A percentile compares a stretch with the other conserved stretches of the same genome.
Conservation (phyloP, 768 basidiomycete species). For the Cyclocybe aegerita region DNA sequence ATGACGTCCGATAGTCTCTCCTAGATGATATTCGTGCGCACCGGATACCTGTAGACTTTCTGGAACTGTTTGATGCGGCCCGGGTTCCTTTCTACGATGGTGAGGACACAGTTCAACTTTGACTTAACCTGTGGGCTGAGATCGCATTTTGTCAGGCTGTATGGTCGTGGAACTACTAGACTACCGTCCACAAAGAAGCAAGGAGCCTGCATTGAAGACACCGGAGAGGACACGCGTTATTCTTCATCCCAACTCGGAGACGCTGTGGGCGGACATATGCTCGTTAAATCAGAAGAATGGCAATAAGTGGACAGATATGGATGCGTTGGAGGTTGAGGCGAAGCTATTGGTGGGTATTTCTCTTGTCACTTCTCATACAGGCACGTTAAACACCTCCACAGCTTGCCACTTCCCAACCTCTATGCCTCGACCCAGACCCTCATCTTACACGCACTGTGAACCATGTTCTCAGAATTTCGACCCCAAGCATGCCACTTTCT, state of each 20-base stretch:
- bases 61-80: constrained; percentile 75
- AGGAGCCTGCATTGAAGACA: constrained; percentile 56
- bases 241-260: constrained; percentile 76
- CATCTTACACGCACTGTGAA: constrained; percentile 77
- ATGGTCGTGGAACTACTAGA: constrained; percentile 85
- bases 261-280: constrained; percentile 79
- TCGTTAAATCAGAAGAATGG: constrained; percentile 59
- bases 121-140: too few relatives aligned
- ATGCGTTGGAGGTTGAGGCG: constrained; percentile 74
- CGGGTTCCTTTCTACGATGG: constrained; percentile 84
- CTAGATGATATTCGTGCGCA: constrained; percentile 83
- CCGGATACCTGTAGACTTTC: constrained; percentile 83
- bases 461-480: constrained; percentile 68
- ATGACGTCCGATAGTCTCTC: too few relatives aligned
- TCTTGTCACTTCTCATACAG: constrained; percentile 3
- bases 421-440: constrained; percentile 80
- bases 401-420: constrained; percentile 72
- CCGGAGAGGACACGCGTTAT: constrained; percentile 70
- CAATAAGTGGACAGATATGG: constrained; percentile 64
- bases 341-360: constrained; percentile 59
- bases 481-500: constrained; percentile 69
- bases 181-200: constrained; percentile 59
- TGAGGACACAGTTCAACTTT: constrained; percentile 19
- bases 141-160: too few relatives aligned
- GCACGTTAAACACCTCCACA: constrained; percentile 24